phyloP scores from a whole-genome alignment of 192 early-diverging fungal genomes.

The Coemansia asiatica region DNA sequence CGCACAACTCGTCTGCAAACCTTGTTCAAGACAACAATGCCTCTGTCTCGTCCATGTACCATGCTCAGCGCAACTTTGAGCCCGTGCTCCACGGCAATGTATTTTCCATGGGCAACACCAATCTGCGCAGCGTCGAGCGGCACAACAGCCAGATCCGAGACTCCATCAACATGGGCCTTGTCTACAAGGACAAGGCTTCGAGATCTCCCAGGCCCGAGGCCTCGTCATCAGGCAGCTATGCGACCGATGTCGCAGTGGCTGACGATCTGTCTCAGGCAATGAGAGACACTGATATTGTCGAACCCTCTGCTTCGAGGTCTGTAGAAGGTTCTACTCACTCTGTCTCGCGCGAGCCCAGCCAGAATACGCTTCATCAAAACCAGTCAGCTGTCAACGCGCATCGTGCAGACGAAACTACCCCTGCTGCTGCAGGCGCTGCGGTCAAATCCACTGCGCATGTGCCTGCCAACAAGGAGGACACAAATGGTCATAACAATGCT shows the following conservation, averaged over 20 bases:
- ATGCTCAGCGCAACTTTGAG: constrained; percentile 47
- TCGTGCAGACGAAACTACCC: constrained; percentile 4
- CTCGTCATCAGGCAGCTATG: not conserved
- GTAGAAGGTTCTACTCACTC: constrained; percentile 26
- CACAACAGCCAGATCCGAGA: constrained; percentile 31
- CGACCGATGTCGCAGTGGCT: constrained; percentile 14
- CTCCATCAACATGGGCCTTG: constrained; percentile 15
- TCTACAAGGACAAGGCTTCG: no score
- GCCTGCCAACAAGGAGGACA: not conserved
- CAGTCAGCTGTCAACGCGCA: constrained; percentile 23
- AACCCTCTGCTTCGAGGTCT: constrained; percentile 21
- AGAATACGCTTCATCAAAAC: constrained; percentile 39
- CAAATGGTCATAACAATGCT: not conserved
- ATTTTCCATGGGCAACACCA: constrained; percentile 44
- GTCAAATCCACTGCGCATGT: constrained; percentile 9
- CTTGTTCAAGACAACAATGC: constrained; percentile 14
- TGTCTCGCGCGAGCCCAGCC: constrained; percentile 50
- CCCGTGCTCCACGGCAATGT: constrained; percentile 46
- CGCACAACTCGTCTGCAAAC: constrained; percentile 1
- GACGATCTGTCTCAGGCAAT: constrained; percentile 26
- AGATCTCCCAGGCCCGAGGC: not conserved
- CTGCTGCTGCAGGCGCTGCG: constrained; percentile 9
- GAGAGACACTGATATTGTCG: constrained; percentile 7
- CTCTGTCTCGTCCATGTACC: constrained; percentile 21
- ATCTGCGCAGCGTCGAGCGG: constrained; percentile 40